A percentile compares a stretch with the other conserved stretches of the same genome.
phyloP scores from a whole-genome alignment of 1,284 basidiomycete species.

The Tylopilus microsporus region DNA sequence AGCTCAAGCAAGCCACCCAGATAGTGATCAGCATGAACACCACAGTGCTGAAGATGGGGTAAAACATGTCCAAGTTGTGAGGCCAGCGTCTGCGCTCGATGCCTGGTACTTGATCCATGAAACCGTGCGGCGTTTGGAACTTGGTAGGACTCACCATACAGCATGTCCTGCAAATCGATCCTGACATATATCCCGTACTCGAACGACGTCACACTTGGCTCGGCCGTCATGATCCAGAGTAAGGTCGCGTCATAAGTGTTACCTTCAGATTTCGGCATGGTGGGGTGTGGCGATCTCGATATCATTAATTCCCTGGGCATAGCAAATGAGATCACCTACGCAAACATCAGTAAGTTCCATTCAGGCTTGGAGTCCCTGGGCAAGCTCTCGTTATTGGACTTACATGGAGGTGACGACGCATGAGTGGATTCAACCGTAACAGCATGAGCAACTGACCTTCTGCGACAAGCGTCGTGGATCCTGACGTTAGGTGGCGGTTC shows the following conservation, averaged over 20 bases:
- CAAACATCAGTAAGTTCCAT: too few relatives aligned
- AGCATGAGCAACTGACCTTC: too few relatives aligned
- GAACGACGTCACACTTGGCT: background rate
- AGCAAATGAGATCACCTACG: too few relatives aligned
- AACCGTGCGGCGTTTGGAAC: background rate
- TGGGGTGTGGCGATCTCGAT: background rate
- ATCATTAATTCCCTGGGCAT: too few relatives aligned
- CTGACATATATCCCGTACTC: slow-evolving; percentile 1
- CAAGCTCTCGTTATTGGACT: too few relatives aligned
- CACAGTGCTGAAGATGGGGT: background rate
- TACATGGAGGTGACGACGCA: too few relatives aligned
- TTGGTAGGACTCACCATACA: background rate
- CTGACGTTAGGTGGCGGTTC: too few relatives aligned
- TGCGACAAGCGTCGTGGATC: too few relatives aligned
- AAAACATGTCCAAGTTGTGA: background rate
- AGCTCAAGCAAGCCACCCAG: background rate
- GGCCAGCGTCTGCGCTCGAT: background rate
- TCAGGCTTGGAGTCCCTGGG: too few relatives aligned
- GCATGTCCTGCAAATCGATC: background rate
- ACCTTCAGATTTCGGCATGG: background rate
- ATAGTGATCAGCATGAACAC: background rate
- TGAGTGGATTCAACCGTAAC: too few relatives aligned
- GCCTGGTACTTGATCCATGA: background rate
- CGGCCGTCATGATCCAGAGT: background rate
- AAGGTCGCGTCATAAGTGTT: background rate